Base-by-base conservation (phyloP, 2,329 filamentous ascomycete species). In the Ceratocystis lukuohia region DNA sequence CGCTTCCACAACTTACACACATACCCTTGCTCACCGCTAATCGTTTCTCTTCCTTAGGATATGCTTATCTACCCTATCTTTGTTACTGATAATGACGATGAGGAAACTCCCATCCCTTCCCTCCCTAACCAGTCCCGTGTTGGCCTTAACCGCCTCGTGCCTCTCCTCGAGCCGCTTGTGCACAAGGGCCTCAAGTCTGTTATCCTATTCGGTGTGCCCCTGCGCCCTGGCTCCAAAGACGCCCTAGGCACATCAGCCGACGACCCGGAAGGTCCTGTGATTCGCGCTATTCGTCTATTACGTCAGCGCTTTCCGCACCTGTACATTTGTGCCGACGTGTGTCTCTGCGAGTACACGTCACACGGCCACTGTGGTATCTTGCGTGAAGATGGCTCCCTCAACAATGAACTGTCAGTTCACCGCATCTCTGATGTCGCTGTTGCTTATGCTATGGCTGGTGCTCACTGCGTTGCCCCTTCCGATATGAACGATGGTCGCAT, bases 401-500 rank as follows among this genome's bases (percentile, higher is more conserved):
- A 97, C 82, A 97, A 99, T 74, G 85, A 87, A 70, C 83, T 96
- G 61, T 96, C 91, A 2, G 91, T 97, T 7, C 93, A 97, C 74
- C 88, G 94, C 69, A 92, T 99, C 71, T 93, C 89, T 2, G 92
- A 97, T 74, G 93, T 97, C n/a, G 93, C 94, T n/a, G 82, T 97
- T 70, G 90, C 93, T 44, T 99, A 99, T 74, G 94, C 94, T n/a
- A 83, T 88, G 72, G 94, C 94, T 17, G 94, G 94, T 67, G 94
- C 93, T 0, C 94, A 99, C 77, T 97, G 93, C 75, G 91, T 99
- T 33, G 94, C 94, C 0, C 94, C 94, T 1, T 96, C 91, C 1
- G 94, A 99, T 76, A 99, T 99, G 94, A 99, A 97, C 75, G 94
- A 99, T 75, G 94, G 94, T 33, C 88, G 94, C 70, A 95, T 99